These are phyloP conservation scores for Sanghuangporus sanghuang DNA, from an alignment of 1,284 basidiomycete genomes.

Conservation along the genomic window DNA sequence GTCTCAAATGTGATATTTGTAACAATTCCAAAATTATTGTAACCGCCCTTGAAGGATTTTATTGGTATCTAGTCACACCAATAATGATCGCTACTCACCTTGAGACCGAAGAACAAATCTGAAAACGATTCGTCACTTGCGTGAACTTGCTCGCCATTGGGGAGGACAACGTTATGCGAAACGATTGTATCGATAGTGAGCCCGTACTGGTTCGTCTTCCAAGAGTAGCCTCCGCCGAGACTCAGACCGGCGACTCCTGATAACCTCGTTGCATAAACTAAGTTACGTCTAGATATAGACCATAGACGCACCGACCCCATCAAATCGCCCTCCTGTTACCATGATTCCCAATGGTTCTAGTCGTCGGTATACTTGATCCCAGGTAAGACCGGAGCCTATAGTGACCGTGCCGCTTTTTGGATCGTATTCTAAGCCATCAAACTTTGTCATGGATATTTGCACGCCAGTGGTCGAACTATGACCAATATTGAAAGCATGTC, in stretches of 20 bases:
- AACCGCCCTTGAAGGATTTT: conserved; percentile 9
- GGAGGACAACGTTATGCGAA: conserved; percentile 14
- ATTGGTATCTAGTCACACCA: not conserved
- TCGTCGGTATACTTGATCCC: conserved; percentile 23
- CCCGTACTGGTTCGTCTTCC: conserved; percentile 16
- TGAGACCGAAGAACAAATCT: conserved; percentile 17
- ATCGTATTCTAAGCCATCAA: conserved; percentile 18
- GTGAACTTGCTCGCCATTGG: conserved; percentile 4
- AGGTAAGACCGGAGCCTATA: conserved; percentile 20
- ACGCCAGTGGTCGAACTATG: conserved; percentile 24
- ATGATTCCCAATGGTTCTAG: conserved; percentile 18
- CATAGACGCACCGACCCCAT: conserved; percentile 18
- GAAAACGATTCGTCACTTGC: conserved; percentile 6
- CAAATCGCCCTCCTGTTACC: conserved; percentile 23
- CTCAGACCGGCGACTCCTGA: conserved; percentile 12
- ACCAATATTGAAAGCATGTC: conserved; percentile 23
- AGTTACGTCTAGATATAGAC: not conserved
- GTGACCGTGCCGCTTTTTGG: conserved; percentile 13
- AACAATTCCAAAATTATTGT: conserved; percentile 17
- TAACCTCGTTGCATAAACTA: not conserved
- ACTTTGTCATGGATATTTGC: conserved; percentile 23
- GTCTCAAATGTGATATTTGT: not conserved
- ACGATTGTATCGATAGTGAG: conserved; percentile 15
- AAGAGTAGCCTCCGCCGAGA: conserved; percentile 16
- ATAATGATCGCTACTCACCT: not conserved